These are phyloP conservation scores for Colletotrichum phormii DNA, from an alignment of 2,329 filamentous ascomycete species.

Conservation along the genomic window DNA sequence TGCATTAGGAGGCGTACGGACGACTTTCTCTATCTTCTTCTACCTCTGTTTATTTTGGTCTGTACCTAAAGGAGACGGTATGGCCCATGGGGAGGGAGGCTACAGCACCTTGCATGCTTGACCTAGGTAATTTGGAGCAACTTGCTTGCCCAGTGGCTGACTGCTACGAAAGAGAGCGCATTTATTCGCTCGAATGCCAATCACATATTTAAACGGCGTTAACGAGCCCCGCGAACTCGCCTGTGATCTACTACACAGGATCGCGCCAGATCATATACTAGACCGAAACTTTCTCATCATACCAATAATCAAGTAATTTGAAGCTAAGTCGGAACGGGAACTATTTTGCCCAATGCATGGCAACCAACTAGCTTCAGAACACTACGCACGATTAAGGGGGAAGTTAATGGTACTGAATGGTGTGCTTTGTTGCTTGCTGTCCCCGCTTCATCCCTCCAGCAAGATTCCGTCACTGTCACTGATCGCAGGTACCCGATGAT, in stretches of 20 bases:
- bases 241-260: no score
- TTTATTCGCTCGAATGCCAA: not conserved
- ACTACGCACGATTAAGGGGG: not conserved
- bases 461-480: not conserved
- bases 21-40: not conserved
- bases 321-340: no score
- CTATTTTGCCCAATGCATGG: no score
- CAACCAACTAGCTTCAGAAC: no score
- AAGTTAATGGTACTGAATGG: not conserved
- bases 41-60: not conserved
- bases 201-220: not conserved
- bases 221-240: not conserved
- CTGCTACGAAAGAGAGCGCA: not conserved
- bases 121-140: not conserved
- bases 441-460: not conserved
- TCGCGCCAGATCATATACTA: no score
- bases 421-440: not conserved
- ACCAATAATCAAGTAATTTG: no score
- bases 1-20: conserved; percentile 30
- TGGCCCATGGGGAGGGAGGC: not conserved
- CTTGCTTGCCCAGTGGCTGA: not conserved
- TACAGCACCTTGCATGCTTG: conserved; percentile 19
- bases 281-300: no score
- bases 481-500: not conserved
- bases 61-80: not conserved